A percentile compares a stretch with the other conserved stretches of the same genome.
These are phyloP conservation scores for Chrysoporthe austroafricana DNA, from an alignment of 2,329 filamentous ascomycete genomes.

Conservation along the genomic window DNA sequence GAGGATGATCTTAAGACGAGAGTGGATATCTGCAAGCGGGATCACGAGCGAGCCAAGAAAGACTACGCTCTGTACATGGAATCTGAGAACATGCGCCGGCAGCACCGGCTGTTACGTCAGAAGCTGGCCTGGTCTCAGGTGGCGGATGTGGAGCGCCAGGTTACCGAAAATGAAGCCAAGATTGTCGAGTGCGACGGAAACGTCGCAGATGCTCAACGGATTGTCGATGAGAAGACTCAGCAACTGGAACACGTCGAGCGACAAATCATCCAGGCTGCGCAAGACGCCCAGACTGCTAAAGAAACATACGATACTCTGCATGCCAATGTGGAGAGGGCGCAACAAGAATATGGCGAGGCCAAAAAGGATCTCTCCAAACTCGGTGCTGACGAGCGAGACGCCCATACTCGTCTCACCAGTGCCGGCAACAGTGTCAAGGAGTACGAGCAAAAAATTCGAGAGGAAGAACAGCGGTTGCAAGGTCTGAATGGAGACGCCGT, in stretches of 20 bases:
- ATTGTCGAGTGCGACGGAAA: conserved; percentile 44
- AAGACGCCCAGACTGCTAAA: conserved; percentile 50
- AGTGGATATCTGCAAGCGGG: conserved; percentile 61
- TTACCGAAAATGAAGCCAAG: conserved; percentile 44
- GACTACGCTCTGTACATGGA: conserved; percentile 69
- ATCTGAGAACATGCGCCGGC: conserved; percentile 66
- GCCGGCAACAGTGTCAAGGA: conserved; percentile 52
- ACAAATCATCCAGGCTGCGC: conserved; percentile 50
- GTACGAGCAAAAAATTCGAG: conserved; percentile 52
- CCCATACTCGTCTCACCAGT: conserved; percentile 60
- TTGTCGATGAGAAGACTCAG: conserved; percentile 51
- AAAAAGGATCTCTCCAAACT: conserved; percentile 59
- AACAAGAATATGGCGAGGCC: conserved; percentile 56
- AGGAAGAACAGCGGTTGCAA: conserved; percentile 65
- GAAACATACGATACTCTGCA: conserved; percentile 50
- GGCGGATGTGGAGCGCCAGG: conserved; percentile 67
- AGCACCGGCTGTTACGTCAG: conserved; percentile 60
- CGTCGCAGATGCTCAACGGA: conserved; percentile 47
- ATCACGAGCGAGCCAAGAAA: conserved; percentile 63
- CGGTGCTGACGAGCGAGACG: conserved; percentile 67
- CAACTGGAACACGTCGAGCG: conserved; percentile 44
- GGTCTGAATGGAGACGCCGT: conserved; percentile 72
- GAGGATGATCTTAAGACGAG: conserved; percentile 65
- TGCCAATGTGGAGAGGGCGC: conserved; percentile 51
- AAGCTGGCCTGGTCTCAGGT: conserved; percentile 91